Conservation (phyloP, 495 filamentous ascomycete genomes). For the Aspergillus panamensis region DNA sequence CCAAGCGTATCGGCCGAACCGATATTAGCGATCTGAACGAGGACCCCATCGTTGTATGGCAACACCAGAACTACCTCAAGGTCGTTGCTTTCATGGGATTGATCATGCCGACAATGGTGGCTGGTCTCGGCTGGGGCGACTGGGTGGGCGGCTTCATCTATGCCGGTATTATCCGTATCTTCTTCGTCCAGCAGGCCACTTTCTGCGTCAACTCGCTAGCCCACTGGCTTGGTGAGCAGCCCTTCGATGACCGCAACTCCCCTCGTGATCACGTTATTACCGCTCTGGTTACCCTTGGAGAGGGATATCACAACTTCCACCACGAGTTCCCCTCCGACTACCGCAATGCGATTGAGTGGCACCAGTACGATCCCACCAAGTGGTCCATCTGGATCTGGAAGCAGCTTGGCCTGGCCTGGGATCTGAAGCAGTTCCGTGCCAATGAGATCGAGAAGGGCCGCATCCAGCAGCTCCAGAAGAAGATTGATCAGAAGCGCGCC, state of each 20-base stretch:
- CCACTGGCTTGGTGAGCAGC: constrained; percentile 98
- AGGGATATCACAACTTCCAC: constrained; percentile 99
- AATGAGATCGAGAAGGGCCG: constrained; percentile 99
- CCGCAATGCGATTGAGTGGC: constrained; percentile 97
- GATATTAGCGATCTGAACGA: constrained; percentile 97
- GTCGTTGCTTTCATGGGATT: constrained; percentile 85
- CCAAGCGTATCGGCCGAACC: constrained; percentile 87
- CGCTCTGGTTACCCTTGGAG: constrained; percentile 90
- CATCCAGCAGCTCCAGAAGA: constrained; percentile 97
- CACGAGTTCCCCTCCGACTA: constrained; percentile 99
- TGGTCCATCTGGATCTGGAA: constrained; percentile 95
- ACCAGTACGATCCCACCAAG: constrained; percentile 99
- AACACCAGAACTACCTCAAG: constrained; percentile 92
- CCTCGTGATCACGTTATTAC: constrained; percentile 96
- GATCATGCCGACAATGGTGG: constrained; percentile 75
- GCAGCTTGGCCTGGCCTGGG: constrained; percentile 88
- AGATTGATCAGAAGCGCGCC: constrained; percentile 92
- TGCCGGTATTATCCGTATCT: constrained; percentile 90
- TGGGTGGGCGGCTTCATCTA: constrained; percentile 92
- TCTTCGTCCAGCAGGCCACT: constrained; percentile 98
- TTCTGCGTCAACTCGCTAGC: constrained; percentile 99
- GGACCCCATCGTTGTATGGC: constrained; percentile 89
- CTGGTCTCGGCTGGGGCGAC: constrained; percentile 87
- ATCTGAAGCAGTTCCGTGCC: constrained; percentile 94
- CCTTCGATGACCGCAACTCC: constrained; percentile 98